Evolutionary conservation across 2,329 filamentous ascomycete genomes (phyloP).

Genomic region (Lachnellula cervina): DNA sequence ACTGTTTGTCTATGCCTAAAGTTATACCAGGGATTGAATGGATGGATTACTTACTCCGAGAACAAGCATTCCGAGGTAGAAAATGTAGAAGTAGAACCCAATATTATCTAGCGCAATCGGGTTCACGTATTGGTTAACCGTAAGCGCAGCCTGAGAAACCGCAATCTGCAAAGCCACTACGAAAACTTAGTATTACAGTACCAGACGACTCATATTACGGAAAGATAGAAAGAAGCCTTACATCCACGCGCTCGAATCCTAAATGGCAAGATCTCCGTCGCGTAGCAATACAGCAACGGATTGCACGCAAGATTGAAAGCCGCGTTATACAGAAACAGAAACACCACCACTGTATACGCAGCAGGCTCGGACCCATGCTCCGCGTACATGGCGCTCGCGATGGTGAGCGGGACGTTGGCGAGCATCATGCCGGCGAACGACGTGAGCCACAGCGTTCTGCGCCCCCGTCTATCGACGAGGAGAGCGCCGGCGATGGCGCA

Average conservation of each 20-base stretch:
- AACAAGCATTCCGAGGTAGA: slow-evolving; percentile 9
- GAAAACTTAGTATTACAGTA: not conserved
- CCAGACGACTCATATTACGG: not conserved
- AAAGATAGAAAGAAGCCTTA: not conserved
- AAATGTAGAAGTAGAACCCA: slow-evolving; percentile 29
- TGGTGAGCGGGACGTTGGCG: slow-evolving; percentile 28
- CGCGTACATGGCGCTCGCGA: slow-evolving; percentile 6
- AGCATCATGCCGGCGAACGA: slow-evolving; percentile 20
- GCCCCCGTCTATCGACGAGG: slow-evolving; percentile 25
- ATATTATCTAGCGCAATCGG: slow-evolving; percentile 32
- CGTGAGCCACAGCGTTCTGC: slow-evolving; percentile 17
- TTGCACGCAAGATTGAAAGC: slow-evolving; percentile 34
- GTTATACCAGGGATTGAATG: no score
- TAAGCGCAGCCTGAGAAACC: slow-evolving; percentile 10
- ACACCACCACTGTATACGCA: slow-evolving; percentile 31
- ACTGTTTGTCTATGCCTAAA: no score
- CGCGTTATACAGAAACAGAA: slow-evolving; percentile 45
- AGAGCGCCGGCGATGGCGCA: slow-evolving; percentile 42
- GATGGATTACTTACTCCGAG: not conserved
- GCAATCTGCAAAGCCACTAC: not conserved
- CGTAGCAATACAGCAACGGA: slow-evolving; percentile 17
- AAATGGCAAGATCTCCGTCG: slow-evolving; percentile 20
- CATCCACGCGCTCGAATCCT: slow-evolving; percentile 25
- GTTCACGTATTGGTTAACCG: slow-evolving; percentile 32
- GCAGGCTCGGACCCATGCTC: slow-evolving; percentile 9